A percentile compares a stretch with the other conserved stretches of the same genome.
Conservation (phyloP, 1,284 basidiomycete species). For the Puccinia triticina region DNA sequence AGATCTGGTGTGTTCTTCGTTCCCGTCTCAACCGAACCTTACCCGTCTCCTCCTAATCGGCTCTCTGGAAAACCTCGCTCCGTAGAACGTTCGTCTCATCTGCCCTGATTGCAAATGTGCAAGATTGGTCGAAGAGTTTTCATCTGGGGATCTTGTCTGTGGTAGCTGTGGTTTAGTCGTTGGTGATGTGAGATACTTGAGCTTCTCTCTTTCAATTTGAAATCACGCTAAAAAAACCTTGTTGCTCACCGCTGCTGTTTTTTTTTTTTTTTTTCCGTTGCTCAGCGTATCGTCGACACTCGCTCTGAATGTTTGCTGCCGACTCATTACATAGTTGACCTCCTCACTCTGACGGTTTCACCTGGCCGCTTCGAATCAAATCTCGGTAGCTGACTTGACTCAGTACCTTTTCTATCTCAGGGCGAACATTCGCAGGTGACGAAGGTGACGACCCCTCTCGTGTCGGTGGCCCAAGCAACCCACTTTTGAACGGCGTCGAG, state of each 20-base stretch:
- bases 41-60: neutral
- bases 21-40: neutral
- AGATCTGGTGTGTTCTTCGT: constrained; percentile 35
- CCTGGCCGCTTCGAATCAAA: constrained; percentile 42
- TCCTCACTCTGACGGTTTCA: neutral
- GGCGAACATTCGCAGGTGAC: constrained; percentile 95
- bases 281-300: constrained; percentile 95
- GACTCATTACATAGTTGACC: too few species aligned
- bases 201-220: neutral
- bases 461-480: constrained; percentile 94
- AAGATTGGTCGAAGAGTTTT: constrained; percentile 94
- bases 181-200: constrained; percentile 29
- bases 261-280: constrained; percentile 73
- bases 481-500: constrained; percentile 85
- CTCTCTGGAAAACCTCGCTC: neutral
- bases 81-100: constrained; percentile 72
- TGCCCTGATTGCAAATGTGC: constrained; percentile 93
- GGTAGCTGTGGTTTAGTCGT: constrained; percentile 81
- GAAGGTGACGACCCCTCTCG: constrained; percentile 95
- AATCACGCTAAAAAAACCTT: neutral
- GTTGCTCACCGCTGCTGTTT: neutral
- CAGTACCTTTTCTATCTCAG: constrained; percentile 45
- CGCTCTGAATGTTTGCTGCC: constrained; percentile 85
- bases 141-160: constrained; percentile 95
- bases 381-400: neutral